phyloP scores from a whole-genome alignment of 768 basidiomycete species.

The Chlorophyllum brunneum region DNA sequence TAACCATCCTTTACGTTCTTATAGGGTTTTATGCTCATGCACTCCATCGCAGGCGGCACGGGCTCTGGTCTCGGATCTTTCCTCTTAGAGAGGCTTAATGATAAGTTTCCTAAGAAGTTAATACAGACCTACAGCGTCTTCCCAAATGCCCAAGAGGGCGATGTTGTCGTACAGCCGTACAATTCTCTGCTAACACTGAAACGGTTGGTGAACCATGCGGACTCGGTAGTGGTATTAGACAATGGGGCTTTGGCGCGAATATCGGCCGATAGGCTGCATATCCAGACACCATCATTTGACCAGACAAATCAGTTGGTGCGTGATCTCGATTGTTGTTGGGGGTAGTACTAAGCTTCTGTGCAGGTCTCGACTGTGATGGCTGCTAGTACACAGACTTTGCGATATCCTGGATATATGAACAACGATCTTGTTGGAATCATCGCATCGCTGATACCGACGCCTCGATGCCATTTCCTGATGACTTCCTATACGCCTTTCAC shows the following conservation, averaged over 20 bases:
- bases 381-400: conserved; percentile 92
- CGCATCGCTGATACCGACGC: conserved; percentile 94
- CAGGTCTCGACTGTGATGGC: conserved; percentile 98
- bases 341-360: conserved; percentile 3
- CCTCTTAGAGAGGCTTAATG: conserved; percentile 91
- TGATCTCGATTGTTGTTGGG: neutral
- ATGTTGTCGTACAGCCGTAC: conserved; percentile 98
- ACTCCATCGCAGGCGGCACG: conserved; percentile 98
- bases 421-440: conserved; percentile 98
- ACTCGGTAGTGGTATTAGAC: conserved; percentile 95
- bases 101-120: conserved; percentile 98
- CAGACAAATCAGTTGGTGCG: conserved; percentile 88
- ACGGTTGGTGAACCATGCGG: conserved; percentile 92
- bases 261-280: conserved; percentile 86
- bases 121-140: conserved; percentile 99
- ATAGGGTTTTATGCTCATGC: conserved; percentile 98
- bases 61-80: conserved; percentile 99
- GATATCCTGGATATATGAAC: conserved; percentile 99
- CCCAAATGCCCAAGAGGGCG: conserved; percentile 88
- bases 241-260: conserved; percentile 93
- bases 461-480: conserved; percentile 97
- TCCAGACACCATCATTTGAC: conserved; percentile 84
- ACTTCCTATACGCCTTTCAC: conserved; percentile 99
- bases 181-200: conserved; percentile 93
- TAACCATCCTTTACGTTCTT: neutral